phyloP scores from a whole-genome alignment of 306 rosid species.

The Casuarina equisetifolia region DNA sequence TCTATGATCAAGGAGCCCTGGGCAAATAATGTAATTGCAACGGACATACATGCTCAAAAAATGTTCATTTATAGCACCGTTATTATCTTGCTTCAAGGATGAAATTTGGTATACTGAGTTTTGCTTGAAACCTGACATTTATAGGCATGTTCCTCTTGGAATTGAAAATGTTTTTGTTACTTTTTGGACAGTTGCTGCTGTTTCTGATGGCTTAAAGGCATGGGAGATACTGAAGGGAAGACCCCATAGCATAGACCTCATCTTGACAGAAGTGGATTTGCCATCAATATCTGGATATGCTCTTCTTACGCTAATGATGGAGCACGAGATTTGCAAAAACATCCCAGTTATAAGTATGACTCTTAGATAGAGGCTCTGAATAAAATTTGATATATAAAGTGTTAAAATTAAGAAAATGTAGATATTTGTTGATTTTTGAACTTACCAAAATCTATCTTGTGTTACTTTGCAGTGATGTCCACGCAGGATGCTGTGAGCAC shows the following conservation, averaged over 20 bases:
- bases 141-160: not conserved
- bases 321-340: conserved; percentile 84
- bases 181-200: conserved; percentile 83
- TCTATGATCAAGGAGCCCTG: not conserved
- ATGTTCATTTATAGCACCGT: not conserved
- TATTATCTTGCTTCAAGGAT: conserved; percentile 19
- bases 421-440: not conserved
- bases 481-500: conserved; percentile 78
- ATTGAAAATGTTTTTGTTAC: conserved; percentile 18
- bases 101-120: not conserved
- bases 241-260: conserved; percentile 66
- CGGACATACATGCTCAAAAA: not conserved
- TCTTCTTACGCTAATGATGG: conserved; percentile 80
- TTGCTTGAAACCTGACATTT: conserved; percentile 8
- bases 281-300: conserved; percentile 93
- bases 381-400: not conserved
- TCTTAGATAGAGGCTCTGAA: conserved; percentile 10
- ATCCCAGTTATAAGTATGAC: conserved; percentile 94
- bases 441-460: not conserved
- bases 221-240: conserved; percentile 92
- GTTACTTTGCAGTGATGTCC: conserved; percentile 80
- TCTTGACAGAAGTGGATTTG: conserved; percentile 90
- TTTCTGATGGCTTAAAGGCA: conserved; percentile 89
- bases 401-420: not conserved
- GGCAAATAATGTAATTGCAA: not conserved